Evolutionary conservation across 202 grass and related monocot species (phyloP), one percentile per base, ranked within the genome.

Genomic region (Zoysia matrella): DNA sequence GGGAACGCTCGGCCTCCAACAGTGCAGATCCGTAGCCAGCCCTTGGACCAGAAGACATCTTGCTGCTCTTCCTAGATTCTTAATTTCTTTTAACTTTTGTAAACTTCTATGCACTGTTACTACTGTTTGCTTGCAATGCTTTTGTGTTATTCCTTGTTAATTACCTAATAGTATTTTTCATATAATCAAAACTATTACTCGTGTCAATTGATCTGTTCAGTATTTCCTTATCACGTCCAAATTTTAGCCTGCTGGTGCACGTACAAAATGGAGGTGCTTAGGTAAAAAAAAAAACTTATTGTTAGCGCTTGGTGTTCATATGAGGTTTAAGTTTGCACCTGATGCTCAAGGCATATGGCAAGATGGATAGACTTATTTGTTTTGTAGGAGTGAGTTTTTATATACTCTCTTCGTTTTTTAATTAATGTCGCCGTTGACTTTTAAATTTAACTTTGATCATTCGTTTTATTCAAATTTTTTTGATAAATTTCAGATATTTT

Each of bases 11-110:
- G 87, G 79, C 86, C 84, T 1, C 75, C 91, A 3, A 86, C 84
- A 0, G 94, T 97, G 63, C 94, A 91, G 79, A 84, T 97, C 41
- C 85, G 87, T 0, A 88, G 88, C 70, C 88, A 97, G 72, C 88
- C 91, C 0, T 82, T 93, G 47, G 79, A 93, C 79, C 86, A 97
- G 73, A 97, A 93, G 71, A 72, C 91, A 0, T 86, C 84, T 12
- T 97, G 91, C 84, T 93, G 94, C 90, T 90, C 90, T 45, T 88
- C 90, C 77, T 83, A 83, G 80, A 73, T 54, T 72, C 42, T 54
- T 53, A 11, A 55, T 74, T 82, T 82, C 60, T 56, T 66, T 66
- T n/a, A 49, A 44, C 46, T 53, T 10, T 11, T 82, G 80, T 79
- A 79, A 68, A 68, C 76, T 68, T 68, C n/a, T 40, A 56, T 79